phyloP scores from a whole-genome alignment of 305 asterid species.

The Fraxinus latifolia region DNA sequence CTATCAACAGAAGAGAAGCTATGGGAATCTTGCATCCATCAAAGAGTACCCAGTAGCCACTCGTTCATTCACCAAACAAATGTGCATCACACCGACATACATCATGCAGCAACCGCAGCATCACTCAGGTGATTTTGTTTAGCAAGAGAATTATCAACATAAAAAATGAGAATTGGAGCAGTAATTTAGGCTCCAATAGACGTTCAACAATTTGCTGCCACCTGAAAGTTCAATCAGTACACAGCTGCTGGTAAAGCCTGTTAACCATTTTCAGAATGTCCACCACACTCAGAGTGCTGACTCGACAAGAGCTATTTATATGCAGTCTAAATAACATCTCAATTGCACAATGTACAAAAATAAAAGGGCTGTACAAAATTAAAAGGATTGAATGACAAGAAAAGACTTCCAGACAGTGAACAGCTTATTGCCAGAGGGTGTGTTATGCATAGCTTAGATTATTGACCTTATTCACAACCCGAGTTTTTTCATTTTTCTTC shows the following conservation, averaged over 20 bases:
- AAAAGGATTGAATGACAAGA: background rate
- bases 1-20: background rate
- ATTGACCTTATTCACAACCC: background rate
- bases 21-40: background rate
- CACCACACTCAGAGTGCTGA: constrained; percentile 70
- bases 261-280: constrained; percentile 58
- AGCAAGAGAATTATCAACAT: constrained; percentile 50
- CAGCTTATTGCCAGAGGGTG: background rate
- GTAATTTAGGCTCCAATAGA: constrained; percentile 36
- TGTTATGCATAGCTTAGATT: background rate
- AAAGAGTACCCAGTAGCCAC: background rate
- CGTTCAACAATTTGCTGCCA: constrained; percentile 55
- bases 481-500: background rate
- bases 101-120: background rate
- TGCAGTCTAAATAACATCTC: constrained; percentile 9
- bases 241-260: constrained; percentile 98
- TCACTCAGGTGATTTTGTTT: constrained; percentile 36
- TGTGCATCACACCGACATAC: background rate
- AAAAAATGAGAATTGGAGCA: constrained; percentile 55
- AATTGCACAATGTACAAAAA: background rate
- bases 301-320: constrained; percentile 21
- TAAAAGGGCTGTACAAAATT: background rate
- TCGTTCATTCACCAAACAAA: background rate
- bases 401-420: background rate
- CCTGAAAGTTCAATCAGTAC: constrained; percentile 99